Conservation (phyloP, 2,329 filamentous ascomycete species). For the Fusarium falciforme region DNA sequence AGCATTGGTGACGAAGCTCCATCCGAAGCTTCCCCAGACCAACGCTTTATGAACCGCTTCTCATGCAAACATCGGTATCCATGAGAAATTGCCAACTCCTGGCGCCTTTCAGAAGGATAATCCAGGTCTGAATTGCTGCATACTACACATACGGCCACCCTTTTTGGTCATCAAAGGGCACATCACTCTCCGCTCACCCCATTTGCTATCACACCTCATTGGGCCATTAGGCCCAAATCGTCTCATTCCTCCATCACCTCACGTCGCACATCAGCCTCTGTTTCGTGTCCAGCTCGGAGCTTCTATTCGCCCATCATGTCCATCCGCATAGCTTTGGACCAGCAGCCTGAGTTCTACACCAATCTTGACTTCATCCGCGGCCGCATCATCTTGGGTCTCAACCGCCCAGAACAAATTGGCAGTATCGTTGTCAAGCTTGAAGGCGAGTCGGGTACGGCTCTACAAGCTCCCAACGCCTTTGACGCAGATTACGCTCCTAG, state of each 20-base stretch:
- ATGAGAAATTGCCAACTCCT: slow-evolving; percentile 23
- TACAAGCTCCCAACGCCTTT: slow-evolving; percentile 63
- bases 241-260: slow-evolving; percentile 13
- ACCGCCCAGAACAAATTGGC: slow-evolving; percentile 75
- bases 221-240: slow-evolving; percentile 13
- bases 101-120: slow-evolving; percentile 7
- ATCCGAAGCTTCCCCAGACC: slow-evolving; percentile 11
- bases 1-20: slow-evolving; percentile 35
- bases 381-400: slow-evolving; percentile 65
- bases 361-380: slow-evolving; percentile 82
- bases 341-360: slow-evolving; percentile 78
- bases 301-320: slow-evolving; percentile 63
- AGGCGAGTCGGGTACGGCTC: slow-evolving; percentile 78
- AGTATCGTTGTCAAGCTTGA: slow-evolving; percentile 86
- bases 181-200: slow-evolving; percentile 14
- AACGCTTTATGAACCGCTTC: slow-evolving; percentile 1
- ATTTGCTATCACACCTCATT: slow-evolving; percentile 16
- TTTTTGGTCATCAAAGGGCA: slow-evolving; percentile 1
- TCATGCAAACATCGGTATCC: neutral
- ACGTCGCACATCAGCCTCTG: slow-evolving; percentile 13
- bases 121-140: neutral
- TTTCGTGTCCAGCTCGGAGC: neutral
- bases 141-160: neutral
- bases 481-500: slow-evolving; percentile 54
- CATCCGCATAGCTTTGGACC: slow-evolving; percentile 74